phyloP scores from a whole-genome alignment of 116 monocot genomes.

The Zostera marina region DNA sequence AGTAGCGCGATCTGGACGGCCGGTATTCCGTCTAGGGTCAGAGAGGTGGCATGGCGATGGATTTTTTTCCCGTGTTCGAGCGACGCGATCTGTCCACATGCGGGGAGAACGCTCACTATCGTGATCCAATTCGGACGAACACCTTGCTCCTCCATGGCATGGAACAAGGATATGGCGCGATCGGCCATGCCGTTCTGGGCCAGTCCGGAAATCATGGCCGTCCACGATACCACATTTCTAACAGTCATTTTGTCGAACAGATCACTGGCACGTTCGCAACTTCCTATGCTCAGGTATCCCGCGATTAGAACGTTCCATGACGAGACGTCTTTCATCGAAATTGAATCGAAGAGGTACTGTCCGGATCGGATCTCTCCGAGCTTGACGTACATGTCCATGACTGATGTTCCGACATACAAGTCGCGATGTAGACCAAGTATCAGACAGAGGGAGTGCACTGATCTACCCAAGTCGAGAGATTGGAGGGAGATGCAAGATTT shows the following conservation, averaged over 20 bases:
- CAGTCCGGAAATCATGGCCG: constrained; percentile 40
- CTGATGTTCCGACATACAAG: constrained; percentile 29
- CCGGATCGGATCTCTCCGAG: constrained; percentile 19
- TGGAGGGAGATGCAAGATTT: constrained; percentile 18
- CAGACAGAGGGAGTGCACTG: constrained; percentile 21
- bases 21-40: constrained; percentile 10
- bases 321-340: constrained; percentile 13
- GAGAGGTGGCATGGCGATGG: constrained; percentile 7
- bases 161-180: constrained; percentile 38
- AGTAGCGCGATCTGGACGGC: constrained; percentile 29
- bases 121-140: constrained; percentile 50
- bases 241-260: constrained; percentile 30
- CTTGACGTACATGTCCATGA: constrained; percentile 47
- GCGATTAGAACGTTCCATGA: constrained; percentile 40
- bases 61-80: constrained; percentile 33
- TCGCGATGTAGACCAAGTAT: constrained; percentile 24
- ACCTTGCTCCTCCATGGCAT: constrained; percentile 19
- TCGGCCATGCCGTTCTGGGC: constrained; percentile 50
- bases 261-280: constrained; percentile 11
- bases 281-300: constrained; percentile 35
- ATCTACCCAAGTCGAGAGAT: constrained; percentile 6
- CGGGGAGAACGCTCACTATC: constrained; percentile 43
- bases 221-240: constrained; percentile 45
- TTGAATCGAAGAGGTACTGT: constrained; percentile 25
- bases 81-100: constrained; percentile 26